Percentiles rank a stretch among this genome's conserved stretches.
Evolutionary conservation across 345 rosid species (phyloP).

Genomic region (Capsella bursapastoris): DNA sequence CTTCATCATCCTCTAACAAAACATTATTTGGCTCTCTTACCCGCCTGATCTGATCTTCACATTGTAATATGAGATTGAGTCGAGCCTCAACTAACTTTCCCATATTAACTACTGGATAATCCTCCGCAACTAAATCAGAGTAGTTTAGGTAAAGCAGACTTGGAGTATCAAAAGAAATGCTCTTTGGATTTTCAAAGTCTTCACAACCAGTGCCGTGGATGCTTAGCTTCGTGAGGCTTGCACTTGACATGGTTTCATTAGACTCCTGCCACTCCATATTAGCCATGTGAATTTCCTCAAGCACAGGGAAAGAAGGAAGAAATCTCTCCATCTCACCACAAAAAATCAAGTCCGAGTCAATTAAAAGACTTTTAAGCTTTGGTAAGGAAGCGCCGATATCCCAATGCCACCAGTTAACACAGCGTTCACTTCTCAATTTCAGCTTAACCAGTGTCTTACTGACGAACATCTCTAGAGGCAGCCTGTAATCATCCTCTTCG

Average conservation of each 20-base stretch:
- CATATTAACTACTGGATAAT: conserved; percentile 3
- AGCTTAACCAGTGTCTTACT: not conserved
- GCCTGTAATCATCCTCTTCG: too few relatives aligned
- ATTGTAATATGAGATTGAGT: not conserved
- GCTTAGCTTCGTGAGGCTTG: too few relatives aligned
- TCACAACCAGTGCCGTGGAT: too few relatives aligned
- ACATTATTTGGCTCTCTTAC: not conserved
- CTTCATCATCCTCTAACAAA: too few relatives aligned
- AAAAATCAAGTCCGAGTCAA: not conserved
- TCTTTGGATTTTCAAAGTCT: too few relatives aligned
- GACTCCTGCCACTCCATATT: too few relatives aligned
- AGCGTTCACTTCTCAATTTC: not conserved
- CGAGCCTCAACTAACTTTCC: not conserved
- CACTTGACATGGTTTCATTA: too few relatives aligned
- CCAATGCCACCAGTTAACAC: not conserved
- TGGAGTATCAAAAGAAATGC: not conserved
- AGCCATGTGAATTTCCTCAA: too few relatives aligned
- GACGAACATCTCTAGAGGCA: not conserved
- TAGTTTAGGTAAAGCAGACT: not conserved
- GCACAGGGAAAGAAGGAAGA: too few relatives aligned
- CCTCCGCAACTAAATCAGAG: not conserved
- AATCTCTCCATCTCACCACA: too few relatives aligned
- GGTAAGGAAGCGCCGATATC: not conserved
- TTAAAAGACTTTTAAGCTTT: not conserved
- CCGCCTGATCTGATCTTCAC: not conserved